Base-by-base conservation (phyloP, 2,329 filamentous ascomycete genomes). In the Akanthomyces muscarius region DNA sequence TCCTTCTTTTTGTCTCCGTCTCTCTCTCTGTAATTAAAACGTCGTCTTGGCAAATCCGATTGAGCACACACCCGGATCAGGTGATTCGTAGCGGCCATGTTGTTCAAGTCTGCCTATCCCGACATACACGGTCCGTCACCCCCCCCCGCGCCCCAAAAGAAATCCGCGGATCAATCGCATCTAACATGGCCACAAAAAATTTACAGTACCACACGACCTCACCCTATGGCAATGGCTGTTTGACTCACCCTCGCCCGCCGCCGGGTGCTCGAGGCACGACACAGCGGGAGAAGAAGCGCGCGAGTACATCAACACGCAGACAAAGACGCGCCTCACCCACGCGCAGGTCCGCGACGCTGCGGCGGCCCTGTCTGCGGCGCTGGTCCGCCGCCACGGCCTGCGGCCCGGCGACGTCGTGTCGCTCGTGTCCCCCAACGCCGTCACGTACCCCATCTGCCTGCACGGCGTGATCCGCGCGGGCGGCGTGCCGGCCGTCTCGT, bases 221-320 rank as follows among this genome's bases (percentile, higher is more conserved):
- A 58, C 61, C 4, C 38, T 63, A 8, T 63, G 61, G 61, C 53
- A 59, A 30, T 63, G 61, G 61, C 47, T 63, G 25, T 63, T 63
- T 50, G 33, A 56, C 8, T n/a, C 44, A 3, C 30, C 41, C 11
- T 58, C 28, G 5, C 53, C 61, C 23, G 54, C 54, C 7, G 47
- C 47, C 13, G 38, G 33, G n/a, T 58, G 58, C 58, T 54, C 18
- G 23, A n/a, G 4, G 5, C 44, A 5, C 36, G 6, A 51, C 21
- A 1, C 21, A 1, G 6, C 14, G 44, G 4, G 18, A 7, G 57
- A 50, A 11, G 33, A 28, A 16, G 21, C 56, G 44, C 58, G 58
- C 38, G 53, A 16, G 10, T 63, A 45, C 47, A 47, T 58, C 61
- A 50, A 63, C 54, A 56, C 53, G 3, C 10, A 53, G 5, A 63